Base-by-base conservation (phyloP, 768 basidiomycete genomes). In the Kwoniella mangroviensis region DNA sequence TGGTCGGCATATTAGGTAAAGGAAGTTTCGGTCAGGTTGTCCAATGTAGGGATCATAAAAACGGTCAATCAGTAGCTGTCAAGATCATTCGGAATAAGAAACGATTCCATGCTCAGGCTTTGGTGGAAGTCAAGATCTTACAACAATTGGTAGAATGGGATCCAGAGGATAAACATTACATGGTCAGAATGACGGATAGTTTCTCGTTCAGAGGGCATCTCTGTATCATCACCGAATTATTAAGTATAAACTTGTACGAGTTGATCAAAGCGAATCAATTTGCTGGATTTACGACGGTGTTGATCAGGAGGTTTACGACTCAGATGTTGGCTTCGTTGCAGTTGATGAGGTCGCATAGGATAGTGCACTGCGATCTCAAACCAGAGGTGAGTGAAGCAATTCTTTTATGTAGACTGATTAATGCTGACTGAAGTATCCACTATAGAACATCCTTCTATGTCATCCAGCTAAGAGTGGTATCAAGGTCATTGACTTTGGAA, bases 81-180 rank as follows among this genome's bases (percentile, higher is more conserved):
- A 99, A 99, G 87, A 98, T 99, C 72, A 98, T 99, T 76, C 90
- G 97, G 51, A 98, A 98, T 86, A 98, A 98, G 87, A 98, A 98
- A 84, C 88, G 97, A 58, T 98, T 98, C 86, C 95, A 98, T 82
- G 93, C 96, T 77, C 97, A 98, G 83, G 97, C 96, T 0, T 83
- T 98, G 54, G 95, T 98, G n/a, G 97, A 98, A 85, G 96, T 98
- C 84, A 98, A 98, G 85, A 98, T 99, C 68, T 85, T 99, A 72
- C 94, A 98, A 76, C 98, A 92, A 81, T 86, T 98, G 75, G 89
- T 92, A 40, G 94, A 95, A 92, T 98, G 97, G 97, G 97, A 99
- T 78, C 87, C 91, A 1, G 95, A 99, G 67, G 95, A 98, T 84
- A 95, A 93, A 82, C 94, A 99, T 77, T 90, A 94, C 79, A 94